Evolutionary conservation across 2,329 filamentous ascomycete species (phyloP).

Genomic region (Parastagonospora avenae): DNA sequence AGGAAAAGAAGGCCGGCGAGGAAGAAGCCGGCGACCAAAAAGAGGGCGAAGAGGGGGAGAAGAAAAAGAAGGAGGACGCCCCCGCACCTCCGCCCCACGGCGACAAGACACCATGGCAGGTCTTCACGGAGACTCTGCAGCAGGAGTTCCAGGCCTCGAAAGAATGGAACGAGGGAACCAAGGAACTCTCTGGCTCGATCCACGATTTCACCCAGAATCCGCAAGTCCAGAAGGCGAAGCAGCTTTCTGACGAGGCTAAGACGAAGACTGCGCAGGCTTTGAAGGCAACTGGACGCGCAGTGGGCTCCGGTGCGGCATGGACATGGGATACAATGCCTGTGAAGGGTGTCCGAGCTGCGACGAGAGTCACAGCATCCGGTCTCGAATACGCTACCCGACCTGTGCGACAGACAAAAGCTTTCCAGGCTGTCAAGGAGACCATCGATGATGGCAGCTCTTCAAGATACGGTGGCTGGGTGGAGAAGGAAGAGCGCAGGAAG

Average conservation of each 20-base stretch:
- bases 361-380: constrained; percentile 81
- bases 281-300: constrained; percentile 81
- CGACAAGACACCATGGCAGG: constrained; percentile 98
- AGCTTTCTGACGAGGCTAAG: constrained; percentile 81
- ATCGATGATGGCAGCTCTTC: constrained; percentile 98
- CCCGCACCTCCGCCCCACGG: constrained; percentile 94
- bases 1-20: constrained; percentile 50
- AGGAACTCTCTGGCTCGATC: constrained; percentile 85
- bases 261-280: constrained; percentile 79
- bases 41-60: constrained; percentile 52
- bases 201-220: constrained; percentile 94
- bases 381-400: constrained; percentile 95
- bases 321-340: constrained; percentile 96
- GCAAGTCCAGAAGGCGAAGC: constrained; percentile 80
- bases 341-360: constrained; percentile 86
- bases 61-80: constrained; percentile 67
- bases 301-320: constrained; percentile 92
- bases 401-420: constrained; percentile 91
- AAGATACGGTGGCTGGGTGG: constrained; percentile 93
- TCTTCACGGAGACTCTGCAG: constrained; percentile 96
- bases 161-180: constrained; percentile 99
- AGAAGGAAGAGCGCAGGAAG: constrained; percentile 90
- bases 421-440: constrained; percentile 88
- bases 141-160: constrained; percentile 95
- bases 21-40: constrained; percentile 55